Conservation (phyloP, 768 basidiomycete species). For the Amanita rimosa region DNA sequence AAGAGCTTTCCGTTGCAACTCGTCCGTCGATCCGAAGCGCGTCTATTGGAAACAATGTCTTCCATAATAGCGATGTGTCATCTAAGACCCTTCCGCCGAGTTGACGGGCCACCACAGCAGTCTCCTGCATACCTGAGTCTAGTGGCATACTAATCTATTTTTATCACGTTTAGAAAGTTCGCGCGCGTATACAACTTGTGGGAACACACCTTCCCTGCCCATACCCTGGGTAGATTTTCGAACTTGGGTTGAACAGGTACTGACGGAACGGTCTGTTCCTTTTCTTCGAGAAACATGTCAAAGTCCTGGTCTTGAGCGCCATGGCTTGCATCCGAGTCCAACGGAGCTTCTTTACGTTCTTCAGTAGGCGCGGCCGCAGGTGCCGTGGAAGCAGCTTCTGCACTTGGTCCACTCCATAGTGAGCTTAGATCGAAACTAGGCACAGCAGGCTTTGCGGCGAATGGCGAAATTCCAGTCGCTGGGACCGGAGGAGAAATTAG, state of each 20-base stretch:
- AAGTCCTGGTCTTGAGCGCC: constrained; percentile 72
- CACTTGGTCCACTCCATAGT: constrained; percentile 53
- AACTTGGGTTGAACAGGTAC: constrained; percentile 39
- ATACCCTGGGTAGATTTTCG: constrained; percentile 50
- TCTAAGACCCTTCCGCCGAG: constrained; percentile 62
- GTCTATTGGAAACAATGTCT: constrained; percentile 60
- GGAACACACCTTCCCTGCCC: constrained; percentile 59
- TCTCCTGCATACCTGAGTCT: constrained; percentile 58
- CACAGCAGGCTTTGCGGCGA: constrained; percentile 22
- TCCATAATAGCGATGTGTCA: constrained; percentile 55
- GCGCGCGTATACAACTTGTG: constrained; percentile 1
- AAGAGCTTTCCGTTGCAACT: constrained; percentile 65
- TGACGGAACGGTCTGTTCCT: constrained; percentile 14
- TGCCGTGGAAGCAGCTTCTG: constrained; percentile 11
- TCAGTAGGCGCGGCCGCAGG: constrained; percentile 12
- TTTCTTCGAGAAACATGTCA: constrained; percentile 66
- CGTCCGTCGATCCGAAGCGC: constrained; percentile 74
- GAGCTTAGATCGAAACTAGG: constrained; percentile 53
- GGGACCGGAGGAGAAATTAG: constrained; percentile 12
- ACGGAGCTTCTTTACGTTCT: constrained; percentile 29
- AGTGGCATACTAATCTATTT: constrained; percentile 69
- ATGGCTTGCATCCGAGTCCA: constrained; percentile 26
- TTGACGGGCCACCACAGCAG: constrained; percentile 60
- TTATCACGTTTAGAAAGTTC: background rate
- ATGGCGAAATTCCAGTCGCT: constrained; percentile 35